phyloP scores from a whole-genome alignment of 2,329 filamentous ascomycete species.

The Pyrenochaeta sp. region DNA sequence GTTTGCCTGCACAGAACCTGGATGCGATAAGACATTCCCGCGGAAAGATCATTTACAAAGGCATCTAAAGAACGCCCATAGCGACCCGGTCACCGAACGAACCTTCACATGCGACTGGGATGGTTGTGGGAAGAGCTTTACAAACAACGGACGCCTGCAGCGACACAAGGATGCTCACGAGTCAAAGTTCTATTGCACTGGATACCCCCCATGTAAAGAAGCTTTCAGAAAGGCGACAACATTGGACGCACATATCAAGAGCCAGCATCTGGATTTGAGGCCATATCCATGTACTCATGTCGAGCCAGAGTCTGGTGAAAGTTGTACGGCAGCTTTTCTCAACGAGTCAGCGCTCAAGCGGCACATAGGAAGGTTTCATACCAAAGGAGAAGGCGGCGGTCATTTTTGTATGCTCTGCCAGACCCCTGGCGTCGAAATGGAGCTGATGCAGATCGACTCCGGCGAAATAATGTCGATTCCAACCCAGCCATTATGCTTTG shows the following conservation, averaged over 20 bases:
- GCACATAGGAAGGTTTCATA: constrained; percentile 75
- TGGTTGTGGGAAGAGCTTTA: constrained; percentile 80
- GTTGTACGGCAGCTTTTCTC: constrained; percentile 75
- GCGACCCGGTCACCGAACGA: constrained; percentile 61
- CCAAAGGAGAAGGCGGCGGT: constrained; percentile 59
- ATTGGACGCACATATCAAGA: constrained; percentile 80
- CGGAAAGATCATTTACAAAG: constrained; percentile 86
- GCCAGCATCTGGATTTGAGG: constrained; percentile 74
- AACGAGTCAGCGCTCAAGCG: constrained; percentile 73
- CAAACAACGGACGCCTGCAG: constrained; percentile 78
- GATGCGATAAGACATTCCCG: constrained; percentile 83
- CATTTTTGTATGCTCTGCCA: constrained; percentile 81
- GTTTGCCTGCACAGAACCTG: constrained; percentile 73
- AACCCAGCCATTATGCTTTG: constrained; percentile 59
- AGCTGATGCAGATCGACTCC: constrained; percentile 38
- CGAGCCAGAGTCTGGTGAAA: constrained; percentile 59
- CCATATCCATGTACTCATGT: constrained; percentile 73
- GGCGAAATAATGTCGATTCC: constrained; percentile 19
- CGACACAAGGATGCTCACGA: constrained; percentile 81
- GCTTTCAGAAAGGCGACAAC: constrained; percentile 89
- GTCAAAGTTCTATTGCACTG: constrained; percentile 77
- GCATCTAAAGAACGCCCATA: constrained; percentile 84
- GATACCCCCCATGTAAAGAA: constrained; percentile 73
- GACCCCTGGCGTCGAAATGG: constrained; percentile 36
- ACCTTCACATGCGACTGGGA: constrained; percentile 74